Evolutionary conservation across 2,329 filamentous ascomycete genomes (phyloP).

Genomic region (Aspergillus sp.): DNA sequence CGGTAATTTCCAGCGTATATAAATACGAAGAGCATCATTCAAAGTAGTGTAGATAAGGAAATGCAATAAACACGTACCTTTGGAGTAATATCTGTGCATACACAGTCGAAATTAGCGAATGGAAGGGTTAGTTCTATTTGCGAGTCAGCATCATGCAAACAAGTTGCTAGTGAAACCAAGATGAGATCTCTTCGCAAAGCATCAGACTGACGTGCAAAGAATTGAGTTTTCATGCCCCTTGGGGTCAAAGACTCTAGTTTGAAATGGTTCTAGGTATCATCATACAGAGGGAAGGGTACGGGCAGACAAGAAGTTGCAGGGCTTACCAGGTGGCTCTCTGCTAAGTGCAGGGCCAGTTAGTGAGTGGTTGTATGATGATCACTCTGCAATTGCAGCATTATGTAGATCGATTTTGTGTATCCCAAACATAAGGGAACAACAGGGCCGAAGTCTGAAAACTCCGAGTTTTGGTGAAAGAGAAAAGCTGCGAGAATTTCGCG

Average conservation of each 20-base stretch:
- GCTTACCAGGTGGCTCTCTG: constrained; percentile 28
- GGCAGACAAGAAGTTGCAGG: not conserved
- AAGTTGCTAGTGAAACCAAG: constrained; percentile 4
- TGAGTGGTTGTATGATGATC: constrained; percentile 13
- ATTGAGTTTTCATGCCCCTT: constrained; percentile 72
- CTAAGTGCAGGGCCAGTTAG: constrained; percentile 8
- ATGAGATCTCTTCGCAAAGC: constrained; percentile 22
- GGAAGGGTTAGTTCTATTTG: not conserved
- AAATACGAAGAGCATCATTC: constrained; percentile 59
- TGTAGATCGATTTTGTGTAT: not conserved
- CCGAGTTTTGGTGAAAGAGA: constrained; percentile 7
- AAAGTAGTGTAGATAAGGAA: constrained; percentile 26
- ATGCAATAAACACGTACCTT: constrained; percentile 29
- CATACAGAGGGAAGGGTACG: constrained; percentile 50
- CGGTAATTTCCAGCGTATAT: constrained; percentile 96
- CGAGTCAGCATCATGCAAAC: constrained; percentile 1
- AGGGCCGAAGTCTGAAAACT: not conserved
- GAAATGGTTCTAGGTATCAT: constrained; percentile 77
- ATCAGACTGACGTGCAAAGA: constrained; percentile 93
- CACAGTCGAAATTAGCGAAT: not conserved
- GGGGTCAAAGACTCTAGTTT: constrained; percentile 98
- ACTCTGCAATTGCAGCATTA: constrained; percentile 11
- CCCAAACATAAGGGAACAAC: not conserved
- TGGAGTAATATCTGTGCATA: not conserved
- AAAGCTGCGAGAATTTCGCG: constrained; percentile 18